These are phyloP conservation scores for Plasmodium berghei DNA, from an alignment of 169 alveolate genomes.

Conservation along the genomic window DNA sequence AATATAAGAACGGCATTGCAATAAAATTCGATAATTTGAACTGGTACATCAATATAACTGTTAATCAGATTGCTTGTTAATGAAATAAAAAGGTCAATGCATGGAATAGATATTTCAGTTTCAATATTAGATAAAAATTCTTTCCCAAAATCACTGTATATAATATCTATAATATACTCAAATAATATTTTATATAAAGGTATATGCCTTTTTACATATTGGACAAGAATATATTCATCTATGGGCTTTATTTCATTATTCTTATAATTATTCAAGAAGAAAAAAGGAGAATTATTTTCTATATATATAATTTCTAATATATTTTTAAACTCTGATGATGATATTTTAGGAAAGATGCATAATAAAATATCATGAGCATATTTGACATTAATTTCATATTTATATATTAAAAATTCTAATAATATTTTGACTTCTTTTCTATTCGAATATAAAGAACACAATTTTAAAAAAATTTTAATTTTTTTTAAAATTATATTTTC, in stretches of 20 bases:
- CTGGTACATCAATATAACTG: conserved; percentile 54
- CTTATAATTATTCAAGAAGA: conserved; percentile 48
- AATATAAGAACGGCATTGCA: conserved; percentile 31
- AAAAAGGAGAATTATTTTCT: conserved; percentile 45
- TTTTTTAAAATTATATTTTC: conserved; percentile 29
- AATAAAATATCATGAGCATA: conserved; percentile 54
- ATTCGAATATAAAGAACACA: conserved; percentile 54
- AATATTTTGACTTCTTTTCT: conserved; percentile 59
- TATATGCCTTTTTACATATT: conserved; percentile 51
- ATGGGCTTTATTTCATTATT: conserved; percentile 12
- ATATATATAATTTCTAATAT: conserved; percentile 61
- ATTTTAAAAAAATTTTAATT: conserved; percentile 45
- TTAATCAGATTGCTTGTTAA: conserved; percentile 30
- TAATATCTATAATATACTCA: conserved; percentile 30
- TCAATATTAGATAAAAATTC: background rate
- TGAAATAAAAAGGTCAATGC: conserved; percentile 44
- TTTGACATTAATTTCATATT: conserved; percentile 71
- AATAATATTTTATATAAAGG: conserved; percentile 46
- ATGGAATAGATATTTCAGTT: conserved; percentile 13
- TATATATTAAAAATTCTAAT: conserved; percentile 57
- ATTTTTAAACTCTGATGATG: conserved; percentile 19
- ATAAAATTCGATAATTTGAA: conserved; percentile 32
- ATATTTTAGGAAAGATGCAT: conserved; percentile 38
- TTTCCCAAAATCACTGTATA: background rate
- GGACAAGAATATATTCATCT: conserved; percentile 31